Conservation (phyloP, 2,329 filamentous ascomycete genomes). For the Pestalotiopsis sp. region DNA sequence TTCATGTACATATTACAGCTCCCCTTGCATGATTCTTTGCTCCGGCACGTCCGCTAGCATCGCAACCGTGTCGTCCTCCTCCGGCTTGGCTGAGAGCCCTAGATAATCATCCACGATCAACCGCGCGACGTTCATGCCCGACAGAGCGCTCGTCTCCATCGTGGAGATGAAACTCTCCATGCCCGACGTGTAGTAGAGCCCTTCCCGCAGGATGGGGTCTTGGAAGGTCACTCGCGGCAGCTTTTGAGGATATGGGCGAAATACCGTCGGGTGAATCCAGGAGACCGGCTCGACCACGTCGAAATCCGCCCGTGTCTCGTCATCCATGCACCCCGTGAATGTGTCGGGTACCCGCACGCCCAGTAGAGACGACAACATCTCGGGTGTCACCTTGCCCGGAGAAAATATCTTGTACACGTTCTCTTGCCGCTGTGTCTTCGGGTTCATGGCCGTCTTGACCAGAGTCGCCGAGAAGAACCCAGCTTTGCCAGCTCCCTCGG, state of each 20-base stretch:
- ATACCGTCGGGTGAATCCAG: slow-evolving; percentile 78
- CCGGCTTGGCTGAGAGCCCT: not conserved
- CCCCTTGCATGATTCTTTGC: slow-evolving; percentile 1
- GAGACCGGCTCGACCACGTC: slow-evolving; percentile 56
- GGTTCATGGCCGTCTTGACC: slow-evolving; percentile 65
- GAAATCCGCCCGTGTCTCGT: slow-evolving; percentile 24
- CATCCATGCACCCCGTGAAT: slow-evolving; percentile 27
- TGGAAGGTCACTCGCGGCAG: slow-evolving; percentile 88
- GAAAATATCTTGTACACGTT: slow-evolving; percentile 70
- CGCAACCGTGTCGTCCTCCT: not conserved
- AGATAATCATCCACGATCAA: slow-evolving; percentile 65
- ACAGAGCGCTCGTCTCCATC: slow-evolving; percentile 94
- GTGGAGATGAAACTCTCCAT: slow-evolving; percentile 96
- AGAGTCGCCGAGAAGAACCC: slow-evolving; percentile 88
- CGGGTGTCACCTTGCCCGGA: slow-evolving; percentile 51
- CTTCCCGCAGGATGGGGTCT: slow-evolving; percentile 68
- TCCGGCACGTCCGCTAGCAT: not conserved
- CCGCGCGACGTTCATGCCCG: slow-evolving; percentile 83
- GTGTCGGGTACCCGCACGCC: slow-evolving; percentile 48
- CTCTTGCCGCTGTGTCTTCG: slow-evolving; percentile 54
- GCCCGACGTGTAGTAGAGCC: slow-evolving; percentile 71
- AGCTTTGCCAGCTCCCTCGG: slow-evolving; percentile 67
- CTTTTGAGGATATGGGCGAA: slow-evolving; percentile 84
- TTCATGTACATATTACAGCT: not conserved
- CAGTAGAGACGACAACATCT: slow-evolving; percentile 56